Percentiles rank a stretch among this genome's conserved stretches.
Conservation (phyloP, 768 basidiomycete species). For the Russula earlei region DNA sequence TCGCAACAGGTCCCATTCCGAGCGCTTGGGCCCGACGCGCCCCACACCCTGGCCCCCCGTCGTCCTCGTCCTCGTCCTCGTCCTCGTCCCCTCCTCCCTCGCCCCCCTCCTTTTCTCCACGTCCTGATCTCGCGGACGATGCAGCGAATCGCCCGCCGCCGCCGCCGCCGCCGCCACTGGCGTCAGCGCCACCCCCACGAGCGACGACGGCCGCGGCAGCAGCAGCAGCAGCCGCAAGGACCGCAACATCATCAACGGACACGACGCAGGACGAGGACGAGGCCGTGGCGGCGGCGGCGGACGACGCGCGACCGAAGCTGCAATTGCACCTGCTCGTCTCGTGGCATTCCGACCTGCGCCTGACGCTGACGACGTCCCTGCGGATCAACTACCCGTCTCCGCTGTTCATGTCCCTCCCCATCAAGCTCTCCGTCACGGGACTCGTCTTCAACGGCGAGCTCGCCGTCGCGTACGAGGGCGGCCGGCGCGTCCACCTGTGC, state of each 20-base stretch:
- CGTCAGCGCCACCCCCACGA: neutral
- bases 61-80: neutral
- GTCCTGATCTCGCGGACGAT: neutral
- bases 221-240: neutral
- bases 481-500: constrained; percentile 76
- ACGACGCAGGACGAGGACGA: neutral
- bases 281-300: neutral
- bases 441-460: constrained; percentile 81
- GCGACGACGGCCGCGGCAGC: neutral
- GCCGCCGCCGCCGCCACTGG: neutral
- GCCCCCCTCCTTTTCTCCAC: neutral
- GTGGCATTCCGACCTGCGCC: constrained; percentile 81
- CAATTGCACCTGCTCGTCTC: constrained; percentile 81
- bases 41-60: neutral
- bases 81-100: neutral
- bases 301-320: constrained; percentile 50
- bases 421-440: constrained; percentile 86
- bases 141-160: constrained; percentile 10
- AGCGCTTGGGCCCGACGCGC: neutral
- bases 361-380: constrained; percentile 85
- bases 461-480: constrained; percentile 86
- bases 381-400: constrained; percentile 96
- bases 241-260: neutral
- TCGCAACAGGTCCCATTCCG: neutral
- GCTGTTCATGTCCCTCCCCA: constrained; percentile 93